Evolutionary conservation across 305 asterid genomes (phyloP).

Genomic region (Lippia alba): DNA sequence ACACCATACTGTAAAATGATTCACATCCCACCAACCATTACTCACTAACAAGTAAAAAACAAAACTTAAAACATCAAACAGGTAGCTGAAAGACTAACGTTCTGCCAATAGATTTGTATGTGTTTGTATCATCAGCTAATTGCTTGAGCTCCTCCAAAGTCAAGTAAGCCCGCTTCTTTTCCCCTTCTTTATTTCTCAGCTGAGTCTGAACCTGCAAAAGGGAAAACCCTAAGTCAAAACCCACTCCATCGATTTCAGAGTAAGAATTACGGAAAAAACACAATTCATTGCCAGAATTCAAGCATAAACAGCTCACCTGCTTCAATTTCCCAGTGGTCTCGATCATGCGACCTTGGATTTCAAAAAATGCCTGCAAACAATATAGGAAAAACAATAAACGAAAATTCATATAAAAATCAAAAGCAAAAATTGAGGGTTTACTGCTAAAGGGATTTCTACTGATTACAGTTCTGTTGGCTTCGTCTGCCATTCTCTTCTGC

Average conservation of each 20-base stretch:
- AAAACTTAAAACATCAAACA: slow-evolving; percentile 16
- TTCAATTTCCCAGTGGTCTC: slow-evolving; percentile 73
- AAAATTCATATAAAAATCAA: background rate
- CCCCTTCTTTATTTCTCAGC: slow-evolving; percentile 84
- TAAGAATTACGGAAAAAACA: background rate
- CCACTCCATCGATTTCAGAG: background rate
- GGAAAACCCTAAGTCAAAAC: background rate
- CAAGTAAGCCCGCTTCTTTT: slow-evolving; percentile 91
- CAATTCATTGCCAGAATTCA: background rate
- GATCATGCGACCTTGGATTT: slow-evolving; percentile 82
- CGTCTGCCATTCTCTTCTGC: slow-evolving; percentile 65
- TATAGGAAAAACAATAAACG: background rate
- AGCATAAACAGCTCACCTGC: slow-evolving; percentile 50
- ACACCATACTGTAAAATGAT: slow-evolving; percentile 1
- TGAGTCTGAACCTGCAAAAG: slow-evolving; percentile 76
- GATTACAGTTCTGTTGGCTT: slow-evolving; percentile 65
- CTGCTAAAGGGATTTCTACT: background rate
- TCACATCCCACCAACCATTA: background rate
- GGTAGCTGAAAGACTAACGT: slow-evolving; percentile 58
- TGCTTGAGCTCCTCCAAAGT: slow-evolving; percentile 90
- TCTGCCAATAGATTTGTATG: slow-evolving; percentile 93
- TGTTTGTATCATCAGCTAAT: slow-evolving; percentile 77
- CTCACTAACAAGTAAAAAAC: slow-evolving; percentile 5
- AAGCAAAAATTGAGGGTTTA: background rate
- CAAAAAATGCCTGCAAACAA: slow-evolving; percentile 63